Base-by-base conservation (phyloP, 176 grass and related monocot genomes). In the Cymbopogon citratus region DNA sequence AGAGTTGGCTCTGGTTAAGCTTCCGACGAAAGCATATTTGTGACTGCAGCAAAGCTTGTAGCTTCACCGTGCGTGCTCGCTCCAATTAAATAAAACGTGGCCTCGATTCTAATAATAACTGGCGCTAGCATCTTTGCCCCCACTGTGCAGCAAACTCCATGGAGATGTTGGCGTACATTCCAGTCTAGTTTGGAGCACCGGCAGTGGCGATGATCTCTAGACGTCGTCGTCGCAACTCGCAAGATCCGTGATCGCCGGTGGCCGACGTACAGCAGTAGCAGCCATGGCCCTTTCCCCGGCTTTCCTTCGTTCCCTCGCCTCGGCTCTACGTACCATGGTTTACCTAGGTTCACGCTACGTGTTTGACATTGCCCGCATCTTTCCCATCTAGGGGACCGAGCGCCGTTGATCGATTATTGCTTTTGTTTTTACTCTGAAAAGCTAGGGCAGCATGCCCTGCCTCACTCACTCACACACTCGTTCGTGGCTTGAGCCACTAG, bases 61-160 rank as follows among this genome's bases (percentile, higher is more conserved):
- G 16, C 16, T n/a, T 56, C 51, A 56, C 19, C 51, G 12, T 45
- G 43, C 51, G 12, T 45, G 43, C 12, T 45, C 12, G 43, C 43
- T 13, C 43, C 0, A 45, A 14, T 45, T 13, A 44, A 44, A 13
- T 44, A 44, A 13, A 44, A 44, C 12, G 9, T 41, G 39, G 9
- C 39, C 39, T 41, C 39, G 39, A 9, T 41, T 41, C 39, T 41
- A 1, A 41, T 41, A 1, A 41, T 41, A 41, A 41, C 6, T 6
- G 6, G 7, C 2, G 12, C 21, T 12, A 43, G 87, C 82, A 85
- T 89, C 82, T 89, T 81, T 85, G 77, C 65, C 52, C 77, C 40
- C 71, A 14, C 44, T 65, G 2, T 65, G 87, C 87, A 89, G 83
- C 87, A 85, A 89, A n/a, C 78, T 66, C 78, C 77, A 78, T 81